These are phyloP conservation scores for Trifolium pratense DNA, from an alignment of 306 rosid genomes.

Conservation along the genomic window DNA sequence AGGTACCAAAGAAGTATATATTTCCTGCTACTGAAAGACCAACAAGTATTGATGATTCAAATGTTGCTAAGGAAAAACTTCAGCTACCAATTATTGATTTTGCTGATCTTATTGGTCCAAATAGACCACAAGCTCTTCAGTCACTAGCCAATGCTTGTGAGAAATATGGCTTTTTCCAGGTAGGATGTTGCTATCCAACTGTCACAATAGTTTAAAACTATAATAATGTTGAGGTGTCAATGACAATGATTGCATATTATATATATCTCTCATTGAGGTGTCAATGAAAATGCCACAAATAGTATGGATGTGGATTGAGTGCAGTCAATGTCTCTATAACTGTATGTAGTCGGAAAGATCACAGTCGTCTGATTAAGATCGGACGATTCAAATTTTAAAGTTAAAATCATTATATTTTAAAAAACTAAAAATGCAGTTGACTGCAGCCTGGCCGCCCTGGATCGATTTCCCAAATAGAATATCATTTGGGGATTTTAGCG, in stretches of 20 bases:
- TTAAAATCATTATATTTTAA: too few species aligned
- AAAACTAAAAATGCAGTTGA: too few species aligned
- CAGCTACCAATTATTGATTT: conserved; percentile 75
- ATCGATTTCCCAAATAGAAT: too few species aligned
- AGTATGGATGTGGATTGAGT: too few species aligned
- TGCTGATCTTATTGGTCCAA: conserved; percentile 65
- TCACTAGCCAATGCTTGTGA: conserved; percentile 71
- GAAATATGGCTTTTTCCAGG: conserved; percentile 85
- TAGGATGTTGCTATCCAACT: conserved; percentile 15
- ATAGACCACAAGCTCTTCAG: conserved; percentile 54
- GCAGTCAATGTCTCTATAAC: too few species aligned
- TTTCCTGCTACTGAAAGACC: conserved; percentile 73
- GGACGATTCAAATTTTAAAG: too few species aligned
- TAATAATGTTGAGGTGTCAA: background rate
- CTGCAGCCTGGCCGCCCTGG: too few species aligned
- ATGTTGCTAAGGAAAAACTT: conserved; percentile 42
- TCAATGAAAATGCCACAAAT: background rate
- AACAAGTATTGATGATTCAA: conserved; percentile 8
- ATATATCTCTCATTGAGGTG: background rate
- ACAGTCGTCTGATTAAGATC: too few species aligned
- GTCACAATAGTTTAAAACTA: background rate
- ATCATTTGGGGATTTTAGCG: too few species aligned
- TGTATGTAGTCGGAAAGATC: too few species aligned
- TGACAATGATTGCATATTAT: background rate
- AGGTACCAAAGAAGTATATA: conserved; percentile 70